Conservation (phyloP, 176 grass and related monocot species). For the Canna indica region DNA sequence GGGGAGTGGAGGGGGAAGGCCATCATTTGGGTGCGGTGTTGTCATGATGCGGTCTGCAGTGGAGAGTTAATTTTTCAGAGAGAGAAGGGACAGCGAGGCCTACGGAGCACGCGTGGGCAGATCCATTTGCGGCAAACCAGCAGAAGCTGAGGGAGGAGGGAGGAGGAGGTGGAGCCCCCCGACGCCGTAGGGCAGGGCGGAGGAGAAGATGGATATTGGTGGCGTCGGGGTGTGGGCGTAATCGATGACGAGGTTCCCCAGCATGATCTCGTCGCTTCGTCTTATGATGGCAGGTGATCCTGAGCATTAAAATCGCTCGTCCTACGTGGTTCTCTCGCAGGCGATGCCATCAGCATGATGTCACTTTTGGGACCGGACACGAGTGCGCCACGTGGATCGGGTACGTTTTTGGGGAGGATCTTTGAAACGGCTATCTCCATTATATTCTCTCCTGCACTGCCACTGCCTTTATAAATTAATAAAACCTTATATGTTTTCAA, state of each 20-base stretch:
- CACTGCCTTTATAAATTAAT: no score
- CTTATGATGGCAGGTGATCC: background rate
- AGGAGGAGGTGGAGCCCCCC: background rate
- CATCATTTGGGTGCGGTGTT: slow-evolving; percentile 7
- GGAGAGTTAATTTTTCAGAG: background rate
- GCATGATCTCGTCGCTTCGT: background rate
- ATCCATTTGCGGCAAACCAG: background rate
- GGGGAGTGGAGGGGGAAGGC: background rate
- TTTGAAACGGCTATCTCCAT: no score
- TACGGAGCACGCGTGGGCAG: slow-evolving; percentile 8
- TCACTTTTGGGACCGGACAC: no score
- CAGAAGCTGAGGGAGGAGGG: background rate
- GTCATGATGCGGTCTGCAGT: slow-evolving; percentile 6
- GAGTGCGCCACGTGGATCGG: no score
- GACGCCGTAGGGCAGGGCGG: no score
- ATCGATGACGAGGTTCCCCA: background rate
- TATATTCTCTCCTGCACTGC: no score
- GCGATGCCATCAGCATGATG: no score
- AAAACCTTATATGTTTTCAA: no score
- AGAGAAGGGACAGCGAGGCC: background rate
- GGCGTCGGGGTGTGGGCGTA: background rate
- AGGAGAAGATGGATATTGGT: background rate
- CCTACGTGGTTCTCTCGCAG: no score
- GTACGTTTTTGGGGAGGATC: no score
- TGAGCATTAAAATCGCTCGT: no score